phyloP scores from a whole-genome alignment of 2,329 filamentous ascomycete genomes.

The Rugonectria rugulosa region DNA sequence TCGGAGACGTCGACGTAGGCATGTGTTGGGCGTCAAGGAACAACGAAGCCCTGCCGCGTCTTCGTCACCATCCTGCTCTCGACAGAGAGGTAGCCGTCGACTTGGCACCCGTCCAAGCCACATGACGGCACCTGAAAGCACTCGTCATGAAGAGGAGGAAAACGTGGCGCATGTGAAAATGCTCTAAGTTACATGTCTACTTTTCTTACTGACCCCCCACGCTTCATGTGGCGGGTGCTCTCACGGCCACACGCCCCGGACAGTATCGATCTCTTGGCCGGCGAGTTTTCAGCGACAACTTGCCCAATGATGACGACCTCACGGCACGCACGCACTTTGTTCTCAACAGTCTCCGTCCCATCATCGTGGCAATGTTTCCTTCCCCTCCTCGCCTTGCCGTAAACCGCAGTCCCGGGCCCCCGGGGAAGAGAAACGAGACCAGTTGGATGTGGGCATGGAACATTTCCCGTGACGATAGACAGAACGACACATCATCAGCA shows the following conservation, averaged over 20 bases:
- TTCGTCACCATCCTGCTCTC: too few species aligned
- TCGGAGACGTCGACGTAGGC: not conserved
- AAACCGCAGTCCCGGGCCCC: not conserved
- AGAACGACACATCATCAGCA: conserved; percentile 17
- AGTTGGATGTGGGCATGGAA: too few species aligned
- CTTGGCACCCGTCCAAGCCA: not conserved
- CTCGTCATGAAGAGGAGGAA: not conserved
- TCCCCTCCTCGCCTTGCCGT: not conserved
- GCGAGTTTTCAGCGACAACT: not conserved
- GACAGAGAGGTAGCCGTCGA: not conserved
- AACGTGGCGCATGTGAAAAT: not conserved
- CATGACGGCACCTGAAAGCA: conserved; percentile 1
- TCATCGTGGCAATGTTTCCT: not conserved
- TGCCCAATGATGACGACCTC: not conserved
- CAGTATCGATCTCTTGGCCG: not conserved
- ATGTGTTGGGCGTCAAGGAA: not conserved
- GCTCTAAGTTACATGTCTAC: too few species aligned
- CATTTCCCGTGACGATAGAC: conserved; percentile 3
- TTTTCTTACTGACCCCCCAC: too few species aligned
- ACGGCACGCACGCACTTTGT: too few species aligned
- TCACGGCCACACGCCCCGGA: not conserved
- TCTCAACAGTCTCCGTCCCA: not conserved
- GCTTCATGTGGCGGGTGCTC: conserved; percentile 7
- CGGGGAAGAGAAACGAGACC: not conserved
- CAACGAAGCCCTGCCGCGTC: too few species aligned